A percentile compares a stretch with the other conserved stretches of the same genome.
Conservation (phyloP, 257 asterid species). For the Hygrophila difformis region DNA sequence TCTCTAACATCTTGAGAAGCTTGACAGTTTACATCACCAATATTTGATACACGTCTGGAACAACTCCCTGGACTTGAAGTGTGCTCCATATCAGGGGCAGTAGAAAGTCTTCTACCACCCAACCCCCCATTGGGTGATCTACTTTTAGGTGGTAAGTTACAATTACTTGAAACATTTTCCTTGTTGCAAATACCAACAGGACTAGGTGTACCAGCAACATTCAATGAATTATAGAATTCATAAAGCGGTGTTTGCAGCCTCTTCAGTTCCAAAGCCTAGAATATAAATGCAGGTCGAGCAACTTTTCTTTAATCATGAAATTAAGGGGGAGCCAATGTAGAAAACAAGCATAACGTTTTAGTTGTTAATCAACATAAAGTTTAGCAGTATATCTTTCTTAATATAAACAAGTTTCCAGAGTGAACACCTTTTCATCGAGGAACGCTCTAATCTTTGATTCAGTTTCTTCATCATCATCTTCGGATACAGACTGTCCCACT, state of each 20-base stretch:
- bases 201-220: constrained; percentile 48
- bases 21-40: constrained; percentile 28
- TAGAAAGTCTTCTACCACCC: constrained; percentile 63
- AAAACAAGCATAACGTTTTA: neutral
- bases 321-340: neutral
- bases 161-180: constrained; percentile 65
- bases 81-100: constrained; percentile 56
- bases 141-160: constrained; percentile 86
- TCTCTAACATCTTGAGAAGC: constrained; percentile 56
- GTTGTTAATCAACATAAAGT: neutral
- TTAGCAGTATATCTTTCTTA: neutral
- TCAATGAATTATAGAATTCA: constrained; percentile 80
- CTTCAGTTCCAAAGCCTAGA: constrained; percentile 81
- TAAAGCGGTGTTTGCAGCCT: constrained; percentile 91
- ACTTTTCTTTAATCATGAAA: neutral
- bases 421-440: constrained; percentile 80
- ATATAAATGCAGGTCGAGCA: neutral
- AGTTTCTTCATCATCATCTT: constrained; percentile 82
- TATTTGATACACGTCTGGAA: constrained; percentile 66
- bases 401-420: neutral
- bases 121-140: constrained; percentile 67
- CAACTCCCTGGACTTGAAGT: constrained; percentile 49
- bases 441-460: constrained; percentile 88
- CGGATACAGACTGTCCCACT: constrained; percentile 43
- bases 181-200: constrained; percentile 51